Conservation (phyloP, 257 asterid genomes). For the Salvia splendens region DNA sequence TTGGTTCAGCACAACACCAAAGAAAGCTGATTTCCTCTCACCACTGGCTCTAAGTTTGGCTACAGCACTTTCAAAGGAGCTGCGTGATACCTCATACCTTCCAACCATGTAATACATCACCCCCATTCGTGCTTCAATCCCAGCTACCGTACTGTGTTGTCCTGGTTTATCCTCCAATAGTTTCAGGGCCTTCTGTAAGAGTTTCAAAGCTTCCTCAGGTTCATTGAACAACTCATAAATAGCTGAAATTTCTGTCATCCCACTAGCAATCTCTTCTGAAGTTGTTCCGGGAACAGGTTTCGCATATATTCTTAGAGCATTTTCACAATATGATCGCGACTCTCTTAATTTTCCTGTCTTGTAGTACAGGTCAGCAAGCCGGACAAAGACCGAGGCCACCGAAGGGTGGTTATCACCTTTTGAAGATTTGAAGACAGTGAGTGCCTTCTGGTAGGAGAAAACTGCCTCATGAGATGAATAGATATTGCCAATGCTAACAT, state of each 20-base stretch:
- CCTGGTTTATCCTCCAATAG: constrained; percentile 94
- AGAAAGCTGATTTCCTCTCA: constrained; percentile 94
- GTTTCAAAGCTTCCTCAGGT: constrained; percentile 92
- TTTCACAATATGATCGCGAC: constrained; percentile 92
- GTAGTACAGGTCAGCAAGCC: constrained; percentile 86
- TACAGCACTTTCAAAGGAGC: constrained; percentile 79
- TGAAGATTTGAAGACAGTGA: constrained; percentile 94
- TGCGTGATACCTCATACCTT: constrained; percentile 80
- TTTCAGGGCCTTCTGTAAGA: constrained; percentile 83
- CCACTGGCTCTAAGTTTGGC: constrained; percentile 81
- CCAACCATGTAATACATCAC: constrained; percentile 93
- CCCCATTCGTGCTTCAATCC: constrained; percentile 94
- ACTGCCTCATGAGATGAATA: constrained; percentile 92
- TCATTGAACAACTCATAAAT: constrained; percentile 88
- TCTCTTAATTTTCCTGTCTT: constrained; percentile 93
- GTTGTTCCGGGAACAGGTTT: constrained; percentile 91
- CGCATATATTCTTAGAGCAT: constrained; percentile 79
- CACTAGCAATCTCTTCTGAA: constrained; percentile 90
- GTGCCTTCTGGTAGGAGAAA: constrained; percentile 97
- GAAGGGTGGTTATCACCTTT: constrained; percentile 94
- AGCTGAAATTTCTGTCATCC: constrained; percentile 90
- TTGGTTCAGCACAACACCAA: constrained; percentile 94
- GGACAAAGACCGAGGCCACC: constrained; percentile 92
- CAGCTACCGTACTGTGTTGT: constrained; percentile 93
- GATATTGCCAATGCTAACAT: constrained; percentile 92